These are phyloP conservation scores for Metarhizium brunneum DNA, from an alignment of 2,329 filamentous ascomycete genomes.

Conservation along the genomic window DNA sequence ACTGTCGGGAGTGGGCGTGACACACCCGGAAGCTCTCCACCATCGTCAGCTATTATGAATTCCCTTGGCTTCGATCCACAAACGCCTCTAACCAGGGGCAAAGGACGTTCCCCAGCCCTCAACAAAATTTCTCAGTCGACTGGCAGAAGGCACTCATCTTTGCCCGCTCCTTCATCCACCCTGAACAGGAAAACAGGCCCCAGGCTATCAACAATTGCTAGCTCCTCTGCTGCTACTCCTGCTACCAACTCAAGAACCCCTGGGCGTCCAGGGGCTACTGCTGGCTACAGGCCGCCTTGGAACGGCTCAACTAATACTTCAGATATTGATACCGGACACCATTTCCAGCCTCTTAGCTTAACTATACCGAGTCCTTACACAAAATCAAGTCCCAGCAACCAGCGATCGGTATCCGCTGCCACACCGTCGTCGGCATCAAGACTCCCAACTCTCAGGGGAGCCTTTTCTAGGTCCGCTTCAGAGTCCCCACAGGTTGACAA, in stretches of 20 bases:
- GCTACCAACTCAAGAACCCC: constrained; percentile 27
- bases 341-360: constrained; percentile 53
- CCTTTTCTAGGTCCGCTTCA: constrained; percentile 35
- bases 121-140: constrained; percentile 36
- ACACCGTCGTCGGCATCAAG: constrained; percentile 35
- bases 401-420: constrained; percentile 32
- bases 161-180: constrained; percentile 35
- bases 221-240: constrained; percentile 42
- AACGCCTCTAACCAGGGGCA: constrained; percentile 34
- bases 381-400: constrained; percentile 31
- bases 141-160: constrained; percentile 36
- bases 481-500: constrained; percentile 37
- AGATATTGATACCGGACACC: constrained; percentile 57
- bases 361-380: constrained; percentile 51
- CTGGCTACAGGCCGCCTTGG: constrained; percentile 60
- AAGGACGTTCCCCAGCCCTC: constrained; percentile 36
- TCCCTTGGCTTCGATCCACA: constrained; percentile 39
- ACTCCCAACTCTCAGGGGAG: constrained; percentile 39
- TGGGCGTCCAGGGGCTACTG: constrained; percentile 34
- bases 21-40: constrained; percentile 59
- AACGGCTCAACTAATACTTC: constrained; percentile 56
- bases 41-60: constrained; percentile 53
- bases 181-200: constrained; percentile 31
- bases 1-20: constrained; percentile 59
- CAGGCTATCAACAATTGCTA: constrained; percentile 36